phyloP scores from a whole-genome alignment of 352 stramenopile genomes.

The Pythium rishiriense region DNA sequence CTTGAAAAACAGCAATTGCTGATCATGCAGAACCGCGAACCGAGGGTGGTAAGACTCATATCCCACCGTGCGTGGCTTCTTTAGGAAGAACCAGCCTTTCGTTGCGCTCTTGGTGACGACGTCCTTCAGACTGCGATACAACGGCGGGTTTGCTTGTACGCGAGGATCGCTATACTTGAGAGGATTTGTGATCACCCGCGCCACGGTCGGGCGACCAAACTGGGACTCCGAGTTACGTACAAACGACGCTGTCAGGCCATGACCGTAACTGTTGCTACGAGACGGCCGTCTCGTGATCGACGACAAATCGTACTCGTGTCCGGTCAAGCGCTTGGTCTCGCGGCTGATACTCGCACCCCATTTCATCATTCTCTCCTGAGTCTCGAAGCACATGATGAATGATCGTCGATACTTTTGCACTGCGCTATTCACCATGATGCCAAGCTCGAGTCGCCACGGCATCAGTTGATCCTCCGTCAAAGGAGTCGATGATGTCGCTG shows the following conservation, averaged over 20 bases:
- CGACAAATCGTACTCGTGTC: conserved; percentile 80
- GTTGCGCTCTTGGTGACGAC: conserved; percentile 63
- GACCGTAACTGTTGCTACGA: conserved; percentile 65
- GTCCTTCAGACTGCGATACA: conserved; percentile 81
- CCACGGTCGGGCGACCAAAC: conserved; percentile 58
- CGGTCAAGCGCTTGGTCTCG: conserved; percentile 76
- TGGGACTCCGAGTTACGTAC: conserved; percentile 55
- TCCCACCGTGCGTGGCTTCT: conserved; percentile 62
- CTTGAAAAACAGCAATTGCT: conserved; percentile 83
- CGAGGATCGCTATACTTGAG: conserved; percentile 74
- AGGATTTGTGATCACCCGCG: conserved; percentile 73
- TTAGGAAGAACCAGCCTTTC: conserved; percentile 86
- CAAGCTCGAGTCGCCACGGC: conserved; percentile 76
- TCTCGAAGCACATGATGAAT: conserved; percentile 77
- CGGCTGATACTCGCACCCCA: conserved; percentile 78
- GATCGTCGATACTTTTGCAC: conserved; percentile 72
- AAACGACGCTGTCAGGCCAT: conserved; percentile 24
- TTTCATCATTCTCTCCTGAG: conserved; percentile 86
- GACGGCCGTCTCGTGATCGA: conserved; percentile 64
- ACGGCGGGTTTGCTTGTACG: conserved; percentile 40
- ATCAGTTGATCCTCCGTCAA: conserved; percentile 48
- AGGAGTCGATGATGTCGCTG: not conserved
- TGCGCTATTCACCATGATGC: conserved; percentile 53
- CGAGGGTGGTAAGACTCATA: conserved; percentile 80
- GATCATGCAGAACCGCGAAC: conserved; percentile 81